Evolutionary conservation across 1,139 yeast genomes (phyloP), one percentile per base, ranked within the genome.

Genomic region (Yamadazyma triangularis): DNA sequence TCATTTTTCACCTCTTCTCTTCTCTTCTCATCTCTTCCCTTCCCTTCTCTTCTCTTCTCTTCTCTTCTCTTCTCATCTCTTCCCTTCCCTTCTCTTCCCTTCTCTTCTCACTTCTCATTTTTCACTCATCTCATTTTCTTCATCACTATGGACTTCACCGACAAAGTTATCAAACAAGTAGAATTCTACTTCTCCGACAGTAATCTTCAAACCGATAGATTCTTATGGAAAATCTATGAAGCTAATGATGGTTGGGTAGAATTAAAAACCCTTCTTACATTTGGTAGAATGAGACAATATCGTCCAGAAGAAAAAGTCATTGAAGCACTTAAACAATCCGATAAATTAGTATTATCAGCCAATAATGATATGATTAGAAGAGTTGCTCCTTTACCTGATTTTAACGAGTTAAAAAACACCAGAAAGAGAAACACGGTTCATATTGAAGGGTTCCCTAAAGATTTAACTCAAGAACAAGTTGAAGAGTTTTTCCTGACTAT

Each of bases 211-310:
- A 79, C 81, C 42, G 98, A 91, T 64, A 84, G 81, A 60, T 91
- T 88, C 48, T 70, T 91, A 51, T 88, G 84, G 78, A 79, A 84
- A 41, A 79, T 85, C 23, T 81, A 89, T 45, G 88, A 83, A 55
- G 81, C 93, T 45, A 87, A 87, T 53, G 87, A 86, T 40, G 96
- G 96, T 22, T 91, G 96, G 96, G 95, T 91, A 29, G 94, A 94
- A 47, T 83, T 91, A 51, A 76, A 82, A 47, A 83, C 94, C 33
- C 80, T 91, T 52, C 87, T 93, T 41, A 81, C 88, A 23, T 91
- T 91, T 58, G 83, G 88, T 51, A 79, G 98, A 61, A 91, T 91
- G 97, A 85, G 87, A 61, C 88, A 86, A 56, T 91, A 79, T 67
- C 77, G 95, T 58, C 96, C 96, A 24, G 71, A 84, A 44, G 88